A percentile compares a stretch with the other conserved stretches of the same genome.
Conservation (phyloP, 495 filamentous ascomycete species). For the Alectoria sarmentosa region DNA sequence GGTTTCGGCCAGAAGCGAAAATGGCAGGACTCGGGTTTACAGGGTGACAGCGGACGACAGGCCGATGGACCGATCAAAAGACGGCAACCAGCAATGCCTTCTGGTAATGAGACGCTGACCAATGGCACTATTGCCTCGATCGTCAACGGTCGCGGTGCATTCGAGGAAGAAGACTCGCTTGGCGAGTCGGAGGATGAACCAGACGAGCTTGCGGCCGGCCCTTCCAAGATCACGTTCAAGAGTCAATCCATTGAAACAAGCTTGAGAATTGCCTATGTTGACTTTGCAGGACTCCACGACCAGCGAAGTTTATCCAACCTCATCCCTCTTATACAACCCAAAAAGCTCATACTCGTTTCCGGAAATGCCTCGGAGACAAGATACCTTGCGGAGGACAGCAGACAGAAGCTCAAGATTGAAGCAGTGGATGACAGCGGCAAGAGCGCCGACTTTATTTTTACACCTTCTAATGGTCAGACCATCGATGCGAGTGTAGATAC, state of each 20-base stretch:
- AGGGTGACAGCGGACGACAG: slow-evolving; percentile 34
- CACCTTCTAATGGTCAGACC: slow-evolving; percentile 59
- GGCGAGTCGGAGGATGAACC: slow-evolving; percentile 42
- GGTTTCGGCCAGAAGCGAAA: slow-evolving; percentile 87
- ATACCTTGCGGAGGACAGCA: slow-evolving; percentile 70
- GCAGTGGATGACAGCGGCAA: slow-evolving; percentile 33
- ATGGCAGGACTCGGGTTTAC: slow-evolving; percentile 64
- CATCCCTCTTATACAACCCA: slow-evolving; percentile 86
- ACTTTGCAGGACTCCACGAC: slow-evolving; percentile 89
- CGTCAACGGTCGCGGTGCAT: slow-evolving; percentile 34
- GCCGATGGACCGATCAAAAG: slow-evolving; percentile 38
- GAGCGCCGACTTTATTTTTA: slow-evolving; percentile 59
- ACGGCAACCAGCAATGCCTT: slow-evolving; percentile 38
- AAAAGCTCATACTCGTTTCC: slow-evolving; percentile 83
- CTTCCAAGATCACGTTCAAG: slow-evolving; percentile 62
- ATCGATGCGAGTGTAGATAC: slow-evolving; percentile 94
- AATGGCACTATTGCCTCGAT: slow-evolving; percentile 26
- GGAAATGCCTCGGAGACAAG: slow-evolving; percentile 72
- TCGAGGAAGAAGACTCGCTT: slow-evolving; percentile 39
- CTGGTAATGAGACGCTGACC: slow-evolving; percentile 31
- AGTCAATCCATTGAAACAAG: slow-evolving; percentile 56
- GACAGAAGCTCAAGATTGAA: slow-evolving; percentile 58
- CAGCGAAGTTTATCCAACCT: slow-evolving; percentile 89
- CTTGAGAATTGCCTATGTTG: slow-evolving; percentile 74
- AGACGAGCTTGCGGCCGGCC: slow-evolving; percentile 50